A percentile compares a stretch with the other conserved stretches of the same genome.
Evolutionary conservation across 176 grass and related monocot species (phyloP).

Genomic region (Bolboschoenus planiculmis): DNA sequence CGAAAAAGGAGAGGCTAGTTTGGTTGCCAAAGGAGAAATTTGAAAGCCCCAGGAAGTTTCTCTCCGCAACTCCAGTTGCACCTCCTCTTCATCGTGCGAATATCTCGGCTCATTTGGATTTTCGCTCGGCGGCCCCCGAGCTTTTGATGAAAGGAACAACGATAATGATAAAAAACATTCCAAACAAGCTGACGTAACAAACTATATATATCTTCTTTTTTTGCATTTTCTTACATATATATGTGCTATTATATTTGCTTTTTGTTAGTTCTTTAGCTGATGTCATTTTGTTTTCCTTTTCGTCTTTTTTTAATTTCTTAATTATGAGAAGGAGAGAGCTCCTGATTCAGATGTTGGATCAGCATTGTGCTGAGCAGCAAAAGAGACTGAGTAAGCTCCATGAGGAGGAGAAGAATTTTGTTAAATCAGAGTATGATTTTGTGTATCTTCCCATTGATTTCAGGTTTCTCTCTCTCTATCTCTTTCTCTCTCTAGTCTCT

Average conservation of each 20-base stretch:
- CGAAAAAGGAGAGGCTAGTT: neutral
- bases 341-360: constrained; percentile 46
- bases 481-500: neutral
- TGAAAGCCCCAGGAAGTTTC: neutral
- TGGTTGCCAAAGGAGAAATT: neutral
- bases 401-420: neutral
- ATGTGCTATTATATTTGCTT: neutral
- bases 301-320: neutral
- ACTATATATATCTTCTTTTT: too few relatives aligned
- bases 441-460: constrained; percentile 76
- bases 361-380: constrained; percentile 40
- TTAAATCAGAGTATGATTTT: constrained; percentile 49
- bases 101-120: neutral
- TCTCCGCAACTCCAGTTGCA: neutral
- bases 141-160: constrained; percentile 21
- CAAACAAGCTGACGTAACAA: constrained; percentile 44
- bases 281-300: neutral
- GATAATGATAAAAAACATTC: constrained; percentile 75
- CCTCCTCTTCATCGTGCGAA: neutral
- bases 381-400: neutral
- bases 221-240: neutral
- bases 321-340: constrained; percentile 24
- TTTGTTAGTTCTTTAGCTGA: neutral
- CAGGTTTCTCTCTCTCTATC: constrained; percentile 30
- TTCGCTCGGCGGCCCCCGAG: neutral